Conservation (phyloP, 2,329 filamentous ascomycete genomes). For the Clarireedia hainanense region DNA sequence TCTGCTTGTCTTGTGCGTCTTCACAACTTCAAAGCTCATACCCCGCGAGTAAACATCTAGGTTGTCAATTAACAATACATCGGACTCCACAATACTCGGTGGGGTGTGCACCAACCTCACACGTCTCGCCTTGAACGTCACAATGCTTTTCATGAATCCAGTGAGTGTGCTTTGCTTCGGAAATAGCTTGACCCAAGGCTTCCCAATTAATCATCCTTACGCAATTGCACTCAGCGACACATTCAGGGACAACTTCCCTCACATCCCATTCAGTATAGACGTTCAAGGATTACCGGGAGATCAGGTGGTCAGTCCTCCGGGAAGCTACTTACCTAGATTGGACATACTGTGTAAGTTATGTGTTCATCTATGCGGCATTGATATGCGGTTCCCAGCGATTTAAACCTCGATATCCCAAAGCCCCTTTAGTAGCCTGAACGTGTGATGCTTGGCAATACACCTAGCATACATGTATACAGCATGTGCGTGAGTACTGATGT, state of each 20-base stretch:
- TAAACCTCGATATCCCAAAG: neutral
- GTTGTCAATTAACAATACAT: neutral
- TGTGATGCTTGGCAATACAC: neutral
- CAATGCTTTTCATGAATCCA: slow-evolving; percentile 17
- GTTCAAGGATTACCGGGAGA: slow-evolving; percentile 47
- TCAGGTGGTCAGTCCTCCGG: slow-evolving; percentile 33
- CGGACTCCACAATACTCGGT: neutral
- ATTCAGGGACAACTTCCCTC: slow-evolving; percentile 39
- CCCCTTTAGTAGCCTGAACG: neutral
- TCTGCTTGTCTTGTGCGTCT: too few relatives aligned
- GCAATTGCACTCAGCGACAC: slow-evolving; percentile 38
- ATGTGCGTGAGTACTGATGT: neutral
- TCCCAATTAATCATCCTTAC: slow-evolving; percentile 44
- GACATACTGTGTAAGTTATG: slow-evolving; percentile 30
- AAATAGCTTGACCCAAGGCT: slow-evolving; percentile 47
- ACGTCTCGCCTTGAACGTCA: neutral
- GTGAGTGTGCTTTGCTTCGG: slow-evolving; percentile 27
- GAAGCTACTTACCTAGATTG: slow-evolving; percentile 24
- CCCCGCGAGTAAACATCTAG: neutral
- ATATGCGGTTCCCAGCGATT: neutral
- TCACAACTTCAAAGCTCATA: too few relatives aligned
- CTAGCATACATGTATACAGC: too few relatives aligned
- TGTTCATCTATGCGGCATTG: neutral
- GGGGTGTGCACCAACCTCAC: neutral
- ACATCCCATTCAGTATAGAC: slow-evolving; percentile 34